phyloP scores from a whole-genome alignment of 2,329 filamentous ascomycete genomes.

The Ilyonectria sp. region DNA sequence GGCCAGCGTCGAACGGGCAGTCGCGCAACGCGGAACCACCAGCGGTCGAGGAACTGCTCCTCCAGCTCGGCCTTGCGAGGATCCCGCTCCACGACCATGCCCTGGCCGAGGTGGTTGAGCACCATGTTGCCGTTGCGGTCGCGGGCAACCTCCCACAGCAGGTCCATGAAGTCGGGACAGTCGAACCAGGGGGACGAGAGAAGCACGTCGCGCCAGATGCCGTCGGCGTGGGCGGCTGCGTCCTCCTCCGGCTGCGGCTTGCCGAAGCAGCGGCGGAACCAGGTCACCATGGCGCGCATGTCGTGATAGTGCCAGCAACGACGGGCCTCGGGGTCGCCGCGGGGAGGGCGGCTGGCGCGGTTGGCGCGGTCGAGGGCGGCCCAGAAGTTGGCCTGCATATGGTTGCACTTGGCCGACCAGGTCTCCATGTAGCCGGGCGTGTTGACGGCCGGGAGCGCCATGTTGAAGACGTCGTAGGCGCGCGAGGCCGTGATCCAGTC shows the following conservation, averaged over 20 bases:
- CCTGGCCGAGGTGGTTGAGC: background rate
- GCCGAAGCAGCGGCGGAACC: slow-evolving; percentile 48
- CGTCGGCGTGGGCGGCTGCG: slow-evolving; percentile 32
- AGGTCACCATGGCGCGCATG: slow-evolving; percentile 48
- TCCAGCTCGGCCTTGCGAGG: slow-evolving; percentile 37
- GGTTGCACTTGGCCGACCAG: slow-evolving; percentile 13
- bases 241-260: slow-evolving; percentile 33
- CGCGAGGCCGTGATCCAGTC: slow-evolving; percentile 9
- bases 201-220: too few relatives aligned
- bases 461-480: background rate
- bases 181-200: too few relatives aligned
- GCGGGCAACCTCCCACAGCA: too few relatives aligned
- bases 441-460: background rate
- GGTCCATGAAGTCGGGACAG: too few relatives aligned
- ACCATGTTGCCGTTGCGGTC: too few relatives aligned
- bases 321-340: background rate
- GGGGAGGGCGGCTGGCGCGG: background rate
- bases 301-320: slow-evolving; percentile 41
- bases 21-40: slow-evolving; percentile 39
- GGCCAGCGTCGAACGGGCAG: slow-evolving; percentile 42
- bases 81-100: slow-evolving; percentile 26
- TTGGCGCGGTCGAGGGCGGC: slow-evolving; percentile 41
- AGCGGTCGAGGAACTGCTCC: slow-evolving; percentile 43
- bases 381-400: slow-evolving; percentile 47
- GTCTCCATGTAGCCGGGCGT: too few relatives aligned